Evolutionary conservation across 2,329 filamentous ascomycete species (phyloP).

Genomic region (Ceratocystis cubensis): DNA sequence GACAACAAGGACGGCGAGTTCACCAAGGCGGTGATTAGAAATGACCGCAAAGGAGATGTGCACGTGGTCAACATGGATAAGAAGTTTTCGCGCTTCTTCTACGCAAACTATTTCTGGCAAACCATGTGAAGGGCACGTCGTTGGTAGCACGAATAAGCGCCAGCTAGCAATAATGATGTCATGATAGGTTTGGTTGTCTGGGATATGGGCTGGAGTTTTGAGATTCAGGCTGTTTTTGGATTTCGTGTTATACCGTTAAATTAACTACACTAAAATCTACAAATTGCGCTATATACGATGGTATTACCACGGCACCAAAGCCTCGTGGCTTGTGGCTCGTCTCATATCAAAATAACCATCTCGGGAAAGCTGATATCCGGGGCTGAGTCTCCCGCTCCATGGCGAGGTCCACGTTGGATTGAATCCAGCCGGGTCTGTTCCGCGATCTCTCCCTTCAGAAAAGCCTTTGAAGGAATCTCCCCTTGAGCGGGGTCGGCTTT

Average conservation of each 20-base stretch:
- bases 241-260: conserved; percentile 1
- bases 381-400: conserved; percentile 4
- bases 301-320: conserved; percentile 3
- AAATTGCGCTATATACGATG: background rate
- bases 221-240: background rate
- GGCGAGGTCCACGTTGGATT: conserved; percentile 16
- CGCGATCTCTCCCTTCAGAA: conserved; percentile 19
- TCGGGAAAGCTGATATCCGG: background rate
- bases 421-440: conserved; percentile 9
- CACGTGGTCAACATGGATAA: conserved; percentile 90
- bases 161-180: conserved; percentile 12
- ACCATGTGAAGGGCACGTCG: conserved; percentile 47
- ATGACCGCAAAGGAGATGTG: conserved; percentile 77
- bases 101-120: conserved; percentile 93
- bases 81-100: conserved; percentile 83
- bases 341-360: conserved; percentile 15
- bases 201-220: background rate
- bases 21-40: conserved; percentile 72
- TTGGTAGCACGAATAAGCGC: background rate
- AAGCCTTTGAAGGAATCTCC: conserved; percentile 20
- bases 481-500: background rate
- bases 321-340: conserved; percentile 15
- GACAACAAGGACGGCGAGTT: conserved; percentile 67
- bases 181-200: conserved; percentile 4
- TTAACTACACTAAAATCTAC: background rate